These are phyloP conservation scores for Suillus ampliporus DNA, from an alignment of 768 basidiomycete genomes.

Conservation along the genomic window DNA sequence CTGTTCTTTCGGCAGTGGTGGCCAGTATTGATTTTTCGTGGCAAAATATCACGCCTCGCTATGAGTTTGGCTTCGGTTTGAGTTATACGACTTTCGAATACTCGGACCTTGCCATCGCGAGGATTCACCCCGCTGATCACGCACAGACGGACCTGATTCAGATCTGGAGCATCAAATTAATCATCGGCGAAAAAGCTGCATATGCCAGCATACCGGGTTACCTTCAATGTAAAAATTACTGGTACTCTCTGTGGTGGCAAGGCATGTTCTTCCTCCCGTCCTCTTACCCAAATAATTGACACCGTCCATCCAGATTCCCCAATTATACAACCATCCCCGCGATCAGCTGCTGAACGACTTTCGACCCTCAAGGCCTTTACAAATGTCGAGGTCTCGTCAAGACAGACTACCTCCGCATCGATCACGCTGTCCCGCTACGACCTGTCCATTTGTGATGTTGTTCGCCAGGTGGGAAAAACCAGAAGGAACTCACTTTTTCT, in stretches of 20 bases:
- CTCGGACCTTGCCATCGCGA: constrained; percentile 55
- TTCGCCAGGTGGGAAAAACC: constrained; percentile 76
- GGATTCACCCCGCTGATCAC: constrained; percentile 41
- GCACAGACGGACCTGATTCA: constrained; percentile 40
- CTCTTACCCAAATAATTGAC: constrained; percentile 5
- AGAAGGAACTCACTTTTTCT: constrained; percentile 61
- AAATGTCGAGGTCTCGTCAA: constrained; percentile 55
- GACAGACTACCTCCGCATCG: constrained; percentile 50
- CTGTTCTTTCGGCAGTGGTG: constrained; percentile 13
- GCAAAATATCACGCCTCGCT: constrained; percentile 78
- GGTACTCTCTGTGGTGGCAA: constrained; percentile 70
- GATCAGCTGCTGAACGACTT: constrained; percentile 70
- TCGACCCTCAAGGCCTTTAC: constrained; percentile 74
- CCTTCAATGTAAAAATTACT: constrained; percentile 69
- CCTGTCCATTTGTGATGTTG: constrained; percentile 78
- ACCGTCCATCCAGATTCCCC: constrained; percentile 56
- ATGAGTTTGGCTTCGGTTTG: constrained; percentile 90
- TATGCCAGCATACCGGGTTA: constrained; percentile 63
- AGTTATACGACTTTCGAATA: constrained; percentile 87
- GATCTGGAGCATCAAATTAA: constrained; percentile 49
- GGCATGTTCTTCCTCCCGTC: constrained; percentile 25
- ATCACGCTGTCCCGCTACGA: constrained; percentile 73
- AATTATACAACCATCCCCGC: constrained; percentile 75
- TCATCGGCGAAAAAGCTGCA: constrained; percentile 55
- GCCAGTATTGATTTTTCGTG: constrained; percentile 27